Evolutionary conservation across 805 yeast species (phyloP).

Genomic region (Teunomyces pallodes): DNA sequence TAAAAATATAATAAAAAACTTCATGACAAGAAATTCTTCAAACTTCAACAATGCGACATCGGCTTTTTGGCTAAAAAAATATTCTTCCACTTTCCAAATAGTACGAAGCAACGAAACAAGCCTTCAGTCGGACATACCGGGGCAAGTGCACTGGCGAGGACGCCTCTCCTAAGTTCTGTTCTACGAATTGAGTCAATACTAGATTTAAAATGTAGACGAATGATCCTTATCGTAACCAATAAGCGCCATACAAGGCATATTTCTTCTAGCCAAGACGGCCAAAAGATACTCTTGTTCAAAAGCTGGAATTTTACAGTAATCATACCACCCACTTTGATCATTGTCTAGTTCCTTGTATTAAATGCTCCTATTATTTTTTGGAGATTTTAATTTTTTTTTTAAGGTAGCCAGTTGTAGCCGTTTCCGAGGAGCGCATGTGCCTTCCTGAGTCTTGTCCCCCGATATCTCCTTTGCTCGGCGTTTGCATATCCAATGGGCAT

Average conservation of each 20-base stretch:
- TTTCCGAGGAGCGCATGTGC: not conserved
- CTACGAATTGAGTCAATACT: too few species aligned
- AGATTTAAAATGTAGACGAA: too few species aligned
- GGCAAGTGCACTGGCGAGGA: not conserved
- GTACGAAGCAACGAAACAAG: not conserved
- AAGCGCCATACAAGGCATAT: too few species aligned
- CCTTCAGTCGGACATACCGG: not conserved
- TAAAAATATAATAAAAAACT: too few species aligned
- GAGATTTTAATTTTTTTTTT: not conserved
- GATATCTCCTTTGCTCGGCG: not conserved
- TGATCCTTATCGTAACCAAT: too few species aligned
- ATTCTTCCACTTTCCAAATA: not conserved
- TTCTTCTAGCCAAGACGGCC: too few species aligned
- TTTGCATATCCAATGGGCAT: not conserved
- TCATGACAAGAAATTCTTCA: not conserved
- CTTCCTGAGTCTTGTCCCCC: not conserved
- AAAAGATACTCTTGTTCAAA: too few species aligned
- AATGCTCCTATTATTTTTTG: not conserved
- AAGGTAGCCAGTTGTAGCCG: not conserved
- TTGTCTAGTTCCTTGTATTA: not conserved
- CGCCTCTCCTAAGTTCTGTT: too few species aligned
- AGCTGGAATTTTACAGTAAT: too few species aligned
- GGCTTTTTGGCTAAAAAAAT: not conserved
- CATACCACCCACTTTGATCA: too few species aligned
- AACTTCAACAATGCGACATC: not conserved